These are phyloP conservation scores for Lasiodiplodia theobromae DNA, from an alignment of 2,329 filamentous ascomycete species.

Conservation along the genomic window DNA sequence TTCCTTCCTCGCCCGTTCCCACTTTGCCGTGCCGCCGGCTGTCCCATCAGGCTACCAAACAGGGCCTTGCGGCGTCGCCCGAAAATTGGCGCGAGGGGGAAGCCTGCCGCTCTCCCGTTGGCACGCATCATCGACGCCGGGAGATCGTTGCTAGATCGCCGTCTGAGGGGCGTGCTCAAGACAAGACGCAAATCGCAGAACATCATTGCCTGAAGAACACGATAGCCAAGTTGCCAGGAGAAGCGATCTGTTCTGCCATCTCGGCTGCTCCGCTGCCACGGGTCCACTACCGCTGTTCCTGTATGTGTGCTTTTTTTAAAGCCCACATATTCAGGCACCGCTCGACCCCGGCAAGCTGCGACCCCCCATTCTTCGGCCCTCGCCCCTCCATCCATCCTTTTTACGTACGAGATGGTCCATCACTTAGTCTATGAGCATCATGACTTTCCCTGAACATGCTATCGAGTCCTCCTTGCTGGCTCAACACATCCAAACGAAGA, in stretches of 20 bases:
- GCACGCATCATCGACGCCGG: background rate
- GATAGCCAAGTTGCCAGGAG: background rate
- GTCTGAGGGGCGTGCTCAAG: background rate
- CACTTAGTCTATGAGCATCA: background rate
- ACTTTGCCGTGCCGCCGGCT: slow-evolving; percentile 6
- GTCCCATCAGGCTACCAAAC: background rate
- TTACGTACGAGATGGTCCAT: slow-evolving; percentile 7
- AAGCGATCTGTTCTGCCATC: background rate
- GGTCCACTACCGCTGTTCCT: background rate
- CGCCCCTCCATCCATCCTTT: background rate
- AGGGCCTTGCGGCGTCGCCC: background rate
- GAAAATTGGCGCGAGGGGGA: too few relatives aligned
- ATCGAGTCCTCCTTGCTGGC: too few relatives aligned
- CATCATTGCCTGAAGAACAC: background rate
- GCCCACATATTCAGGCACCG: background rate
- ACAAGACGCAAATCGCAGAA: slow-evolving; percentile 9
- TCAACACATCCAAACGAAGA: too few relatives aligned
- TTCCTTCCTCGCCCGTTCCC: background rate
- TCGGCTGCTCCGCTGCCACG: background rate
- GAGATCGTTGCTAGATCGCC: slow-evolving; percentile 20
- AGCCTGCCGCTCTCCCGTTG: background rate
- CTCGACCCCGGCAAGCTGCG: background rate
- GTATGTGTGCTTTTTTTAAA: background rate
- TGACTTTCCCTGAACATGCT: too few relatives aligned
- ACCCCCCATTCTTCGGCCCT: background rate